phyloP scores from a whole-genome alignment of 176 grass and related monocot species.

The Raddia guianensis region DNA sequence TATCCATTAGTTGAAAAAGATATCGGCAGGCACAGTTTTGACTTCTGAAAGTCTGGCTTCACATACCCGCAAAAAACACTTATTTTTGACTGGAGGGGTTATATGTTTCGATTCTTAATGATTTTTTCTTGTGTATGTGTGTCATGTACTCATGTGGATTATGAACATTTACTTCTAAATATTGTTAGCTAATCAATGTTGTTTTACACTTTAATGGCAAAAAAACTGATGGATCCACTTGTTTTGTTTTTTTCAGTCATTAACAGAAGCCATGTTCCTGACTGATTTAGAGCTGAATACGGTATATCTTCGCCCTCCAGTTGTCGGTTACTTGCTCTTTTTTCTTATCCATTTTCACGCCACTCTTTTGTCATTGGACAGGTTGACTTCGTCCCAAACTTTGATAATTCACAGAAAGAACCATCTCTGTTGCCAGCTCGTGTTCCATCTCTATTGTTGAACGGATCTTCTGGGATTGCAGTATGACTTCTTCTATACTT shows the following conservation, averaged over 20 bases:
- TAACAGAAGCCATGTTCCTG: slow-evolving; percentile 95
- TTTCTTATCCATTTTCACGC: slow-evolving; percentile 40
- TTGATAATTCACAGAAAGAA: slow-evolving; percentile 97
- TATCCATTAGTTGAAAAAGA: no score
- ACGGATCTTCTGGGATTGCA: slow-evolving; percentile 93
- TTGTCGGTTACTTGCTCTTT: slow-evolving; percentile 19
- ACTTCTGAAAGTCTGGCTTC: no score
- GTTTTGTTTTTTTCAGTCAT: slow-evolving; percentile 69
- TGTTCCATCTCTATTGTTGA: slow-evolving; percentile 83
- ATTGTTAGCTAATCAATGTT: not conserved
- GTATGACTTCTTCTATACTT: slow-evolving; percentile 53
- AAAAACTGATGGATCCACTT: slow-evolving; percentile 36
- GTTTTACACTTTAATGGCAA: slow-evolving; percentile 15
- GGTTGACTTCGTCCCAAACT: slow-evolving; percentile 87
- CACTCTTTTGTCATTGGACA: slow-evolving; percentile 45
- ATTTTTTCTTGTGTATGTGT: not conserved
- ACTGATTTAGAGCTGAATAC: slow-evolving; percentile 92
- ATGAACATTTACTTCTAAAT: not conserved
- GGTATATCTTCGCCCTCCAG: slow-evolving; percentile 44
- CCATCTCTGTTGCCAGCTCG: slow-evolving; percentile 91
- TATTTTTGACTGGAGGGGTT: no score
- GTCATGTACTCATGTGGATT: no score
- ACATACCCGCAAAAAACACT: no score
- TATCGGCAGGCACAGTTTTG: no score
- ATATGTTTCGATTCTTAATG: not conserved